These are phyloP conservation scores for Nemania sp. DNA, from an alignment of 2,329 filamentous ascomycete genomes.

Conservation along the genomic window DNA sequence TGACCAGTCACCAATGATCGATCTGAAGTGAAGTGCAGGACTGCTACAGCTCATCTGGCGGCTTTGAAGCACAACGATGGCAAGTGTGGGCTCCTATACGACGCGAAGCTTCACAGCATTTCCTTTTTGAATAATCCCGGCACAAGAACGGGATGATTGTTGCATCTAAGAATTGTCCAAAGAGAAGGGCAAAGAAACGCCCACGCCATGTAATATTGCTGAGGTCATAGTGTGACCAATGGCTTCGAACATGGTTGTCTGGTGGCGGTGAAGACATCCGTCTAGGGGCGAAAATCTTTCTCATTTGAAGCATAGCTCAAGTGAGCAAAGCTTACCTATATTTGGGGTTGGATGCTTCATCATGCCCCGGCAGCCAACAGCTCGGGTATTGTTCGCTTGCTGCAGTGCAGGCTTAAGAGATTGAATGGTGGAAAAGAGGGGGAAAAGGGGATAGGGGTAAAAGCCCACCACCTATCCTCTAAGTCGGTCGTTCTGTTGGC, in stretches of 20 bases:
- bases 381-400: neutral
- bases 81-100: conserved; percentile 1
- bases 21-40: neutral
- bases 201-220: neutral
- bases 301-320: neutral
- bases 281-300: neutral
- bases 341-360: no score
- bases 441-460: no score
- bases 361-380: neutral
- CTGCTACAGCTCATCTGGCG: neutral
- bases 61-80: neutral
- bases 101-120: conserved; percentile 1
- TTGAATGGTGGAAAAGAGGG: no score
- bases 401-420: no score
- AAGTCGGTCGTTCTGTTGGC: no score
- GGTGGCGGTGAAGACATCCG: neutral
- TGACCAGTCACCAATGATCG: neutral
- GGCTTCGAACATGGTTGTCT: neutral
- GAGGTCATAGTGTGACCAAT: conserved; percentile 12
- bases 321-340: neutral
- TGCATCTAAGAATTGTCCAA: neutral
- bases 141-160: neutral
- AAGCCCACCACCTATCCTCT: no score
- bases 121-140: neutral
- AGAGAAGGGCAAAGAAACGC: neutral